phyloP scores from a whole-genome alignment of 2,329 filamentous ascomycete species.

The Fusarium hainanense region DNA sequence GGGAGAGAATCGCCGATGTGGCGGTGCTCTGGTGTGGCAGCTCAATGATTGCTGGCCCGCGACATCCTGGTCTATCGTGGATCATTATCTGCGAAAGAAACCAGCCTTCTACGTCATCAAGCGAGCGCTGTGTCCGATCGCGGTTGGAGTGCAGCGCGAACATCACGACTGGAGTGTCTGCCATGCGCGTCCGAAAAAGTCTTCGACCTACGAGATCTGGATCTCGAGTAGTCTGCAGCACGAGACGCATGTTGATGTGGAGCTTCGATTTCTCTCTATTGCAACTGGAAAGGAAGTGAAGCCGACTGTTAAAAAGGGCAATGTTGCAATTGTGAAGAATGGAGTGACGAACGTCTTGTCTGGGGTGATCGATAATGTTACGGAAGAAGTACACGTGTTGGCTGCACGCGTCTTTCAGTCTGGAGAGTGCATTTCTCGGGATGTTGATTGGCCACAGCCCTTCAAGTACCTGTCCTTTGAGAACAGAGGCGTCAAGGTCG shows the following conservation, averaged over 20 bases:
- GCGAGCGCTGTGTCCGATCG: not conserved
- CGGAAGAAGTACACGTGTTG: not conserved
- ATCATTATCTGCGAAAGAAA: not conserved
- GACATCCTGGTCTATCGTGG: not conserved
- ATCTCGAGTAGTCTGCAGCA: not conserved
- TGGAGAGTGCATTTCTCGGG: slow-evolving; percentile 33
- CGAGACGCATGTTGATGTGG: not conserved
- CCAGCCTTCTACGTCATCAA: not conserved
- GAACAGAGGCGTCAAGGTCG: slow-evolving; percentile 53
- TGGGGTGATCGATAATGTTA: not conserved
- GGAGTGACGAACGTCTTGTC: not conserved
- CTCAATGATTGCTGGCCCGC: slow-evolving; percentile 68
- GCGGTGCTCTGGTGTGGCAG: slow-evolving; percentile 75
- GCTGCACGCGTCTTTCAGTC: not conserved
- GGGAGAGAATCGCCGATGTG: slow-evolving; percentile 62
- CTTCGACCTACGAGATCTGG: not conserved
- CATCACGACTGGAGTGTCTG: slow-evolving; percentile 4
- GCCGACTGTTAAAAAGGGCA: not conserved
- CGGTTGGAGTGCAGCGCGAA: not conserved
- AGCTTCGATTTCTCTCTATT: not conserved
- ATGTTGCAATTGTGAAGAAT: not conserved
- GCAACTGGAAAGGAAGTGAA: not conserved
- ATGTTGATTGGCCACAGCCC: slow-evolving; percentile 70
- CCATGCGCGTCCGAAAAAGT: not conserved
- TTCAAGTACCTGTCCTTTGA: slow-evolving; percentile 68